These are phyloP conservation scores for Candida endomychidarum DNA, from an alignment of 805 yeast species.

Conservation along the genomic window DNA sequence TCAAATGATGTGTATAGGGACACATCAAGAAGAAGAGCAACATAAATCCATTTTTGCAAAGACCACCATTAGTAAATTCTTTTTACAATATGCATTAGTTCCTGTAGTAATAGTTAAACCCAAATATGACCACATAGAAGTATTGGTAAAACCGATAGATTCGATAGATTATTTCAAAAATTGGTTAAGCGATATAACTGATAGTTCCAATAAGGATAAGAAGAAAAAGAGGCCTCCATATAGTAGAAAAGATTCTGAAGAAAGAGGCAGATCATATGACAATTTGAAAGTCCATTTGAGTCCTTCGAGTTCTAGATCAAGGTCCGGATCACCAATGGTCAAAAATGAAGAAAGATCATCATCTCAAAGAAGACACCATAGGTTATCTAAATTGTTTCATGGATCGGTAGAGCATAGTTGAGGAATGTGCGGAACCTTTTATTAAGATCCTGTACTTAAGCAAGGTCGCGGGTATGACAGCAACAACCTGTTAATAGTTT, in stretches of 20 bases:
- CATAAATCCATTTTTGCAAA: slow-evolving; percentile 31
- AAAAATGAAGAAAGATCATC: slow-evolving; percentile 13
- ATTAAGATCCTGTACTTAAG: slow-evolving; percentile 1
- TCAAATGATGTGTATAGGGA: slow-evolving; percentile 46
- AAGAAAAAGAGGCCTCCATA: slow-evolving; percentile 14
- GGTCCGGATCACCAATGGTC: slow-evolving; percentile 22
- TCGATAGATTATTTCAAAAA: slow-evolving; percentile 35
- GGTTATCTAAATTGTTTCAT: slow-evolving; percentile 20
- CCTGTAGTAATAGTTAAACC: slow-evolving; percentile 47
- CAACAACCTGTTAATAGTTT: not conserved
- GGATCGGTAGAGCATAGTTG: not conserved
- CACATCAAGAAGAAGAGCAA: slow-evolving; percentile 32
- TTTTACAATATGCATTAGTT: slow-evolving; percentile 43
- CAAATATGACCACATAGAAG: slow-evolving; percentile 30
- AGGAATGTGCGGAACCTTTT: not conserved
- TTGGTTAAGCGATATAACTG: slow-evolving; percentile 29
- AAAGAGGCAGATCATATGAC: slow-evolving; percentile 19
- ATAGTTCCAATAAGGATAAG: slow-evolving; percentile 20
- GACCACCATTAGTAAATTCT: slow-evolving; percentile 38
- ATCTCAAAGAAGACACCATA: slow-evolving; percentile 7
- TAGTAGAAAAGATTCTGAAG: slow-evolving; percentile 15
- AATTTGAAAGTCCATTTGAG: slow-evolving; percentile 4
- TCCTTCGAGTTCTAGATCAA: slow-evolving; percentile 12
- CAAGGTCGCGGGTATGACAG: not conserved
- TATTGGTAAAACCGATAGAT: slow-evolving; percentile 31